Evolutionary conservation across 2,329 filamentous ascomycete genomes (phyloP).

Genomic region (Domatiomyces catenatus): DNA sequence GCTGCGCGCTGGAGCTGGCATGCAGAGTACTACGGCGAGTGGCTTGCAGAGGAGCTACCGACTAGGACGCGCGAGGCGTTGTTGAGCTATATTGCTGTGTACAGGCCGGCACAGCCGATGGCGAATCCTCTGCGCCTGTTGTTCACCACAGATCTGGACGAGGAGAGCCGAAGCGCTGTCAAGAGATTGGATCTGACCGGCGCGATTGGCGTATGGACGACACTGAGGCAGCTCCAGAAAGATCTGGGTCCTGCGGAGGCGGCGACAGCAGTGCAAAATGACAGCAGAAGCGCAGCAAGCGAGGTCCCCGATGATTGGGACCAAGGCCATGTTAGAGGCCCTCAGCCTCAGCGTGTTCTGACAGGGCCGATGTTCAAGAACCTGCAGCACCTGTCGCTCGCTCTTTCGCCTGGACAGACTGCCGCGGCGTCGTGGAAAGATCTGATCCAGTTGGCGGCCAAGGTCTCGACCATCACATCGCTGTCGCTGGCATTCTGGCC

Average conservation of each 20-base stretch:
- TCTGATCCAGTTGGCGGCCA: slow-evolving; percentile 37
- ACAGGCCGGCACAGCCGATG: slow-evolving; percentile 26
- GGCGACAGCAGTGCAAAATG: neutral
- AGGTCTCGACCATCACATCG: slow-evolving; percentile 43
- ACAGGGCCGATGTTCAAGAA: slow-evolving; percentile 28
- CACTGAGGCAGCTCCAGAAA: slow-evolving; percentile 31
- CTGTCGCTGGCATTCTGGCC: slow-evolving; percentile 50
- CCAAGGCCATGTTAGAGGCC: slow-evolving; percentile 13
- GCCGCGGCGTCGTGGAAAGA: slow-evolving; percentile 36
- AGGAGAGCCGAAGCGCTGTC: slow-evolving; percentile 27
- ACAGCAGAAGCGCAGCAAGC: slow-evolving; percentile 1
- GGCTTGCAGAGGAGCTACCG: slow-evolving; percentile 37
- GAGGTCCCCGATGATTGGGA: slow-evolving; percentile 28
- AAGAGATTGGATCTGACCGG: slow-evolving; percentile 38
- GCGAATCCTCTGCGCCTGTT: slow-evolving; percentile 35
- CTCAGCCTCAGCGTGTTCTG: neutral
- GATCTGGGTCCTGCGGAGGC: slow-evolving; percentile 21
- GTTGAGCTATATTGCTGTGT: slow-evolving; percentile 41
- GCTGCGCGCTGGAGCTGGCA: slow-evolving; percentile 43
- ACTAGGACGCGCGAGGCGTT: slow-evolving; percentile 36
- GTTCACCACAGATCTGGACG: slow-evolving; percentile 23
- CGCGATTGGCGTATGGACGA: slow-evolving; percentile 35
- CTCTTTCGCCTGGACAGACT: slow-evolving; percentile 31
- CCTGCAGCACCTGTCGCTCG: slow-evolving; percentile 44
- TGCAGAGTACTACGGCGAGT: slow-evolving; percentile 40